Base-by-base conservation (phyloP, 495 filamentous ascomycete species). In the Daldinia concentrica region DNA sequence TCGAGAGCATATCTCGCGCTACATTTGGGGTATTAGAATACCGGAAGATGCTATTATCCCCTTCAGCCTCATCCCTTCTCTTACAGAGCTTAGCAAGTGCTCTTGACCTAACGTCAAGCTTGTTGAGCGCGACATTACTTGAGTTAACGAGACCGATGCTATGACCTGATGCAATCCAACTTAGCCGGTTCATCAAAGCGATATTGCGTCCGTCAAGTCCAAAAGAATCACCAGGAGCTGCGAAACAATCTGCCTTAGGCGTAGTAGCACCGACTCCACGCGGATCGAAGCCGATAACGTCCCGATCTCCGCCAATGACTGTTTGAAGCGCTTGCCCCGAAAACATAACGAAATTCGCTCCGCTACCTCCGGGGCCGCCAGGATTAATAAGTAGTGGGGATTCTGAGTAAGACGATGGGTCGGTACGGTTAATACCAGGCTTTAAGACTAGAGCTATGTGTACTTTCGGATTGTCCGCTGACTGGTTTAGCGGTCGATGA, bases 281-380 rank as follows among this genome's bases (percentile, higher is more conserved):
- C 1, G 79, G 79, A 56, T 80, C 79, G 41, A 81, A 81, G 0
- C 79, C 77, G 58, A 80, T 75, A 36, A 81, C 67, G 39, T 78
- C 77, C 30, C 66, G 70, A 19, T 76, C 62, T 19, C n/a, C 17
- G 32, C 77, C 84, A 7, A 84, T 72, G 4, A 84, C 78, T 0
- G 73, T 77, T 48, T 85, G 86, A 2, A 88, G 65, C 62, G 75
- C 67, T 15, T 69, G 74, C 15, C 81, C 84, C 14, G 74, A 72
- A 4, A 61, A 9, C 19, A 84, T 70, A 7, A 77, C 79, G 45
- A 84, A 79, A 15, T 74, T 17, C 6, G 82, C 81, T 9, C 86
- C 86, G 15, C 82, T 81, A 27, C 83, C 85, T 59, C 86, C 85
- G 12, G 85, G 86, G 6, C 86, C 86, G 50, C 86, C 86, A 80